Percentiles rank a stretch among this genome's conserved stretches.
phyloP scores from a whole-genome alignment of 495 filamentous ascomycete species.

The Aspergillus kassunensis region DNA sequence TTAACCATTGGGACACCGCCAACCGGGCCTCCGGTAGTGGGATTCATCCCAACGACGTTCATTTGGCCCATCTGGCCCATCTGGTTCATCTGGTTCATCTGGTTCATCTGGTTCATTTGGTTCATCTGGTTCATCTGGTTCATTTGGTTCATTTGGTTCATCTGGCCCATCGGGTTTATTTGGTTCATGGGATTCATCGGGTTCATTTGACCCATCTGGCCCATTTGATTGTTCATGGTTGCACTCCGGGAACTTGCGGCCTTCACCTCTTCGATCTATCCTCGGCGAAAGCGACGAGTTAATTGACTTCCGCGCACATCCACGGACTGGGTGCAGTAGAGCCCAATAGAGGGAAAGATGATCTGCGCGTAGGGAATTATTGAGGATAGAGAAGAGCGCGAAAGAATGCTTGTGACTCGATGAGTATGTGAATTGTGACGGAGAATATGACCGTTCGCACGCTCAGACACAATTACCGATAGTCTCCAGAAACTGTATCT shows the following conservation, averaged over 20 bases:
- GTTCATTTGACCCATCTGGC: too few species aligned
- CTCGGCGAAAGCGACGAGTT: constrained; percentile 23
- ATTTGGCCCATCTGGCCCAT: constrained; percentile 58
- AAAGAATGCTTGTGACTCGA: constrained; percentile 8
- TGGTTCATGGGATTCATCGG: too few species aligned
- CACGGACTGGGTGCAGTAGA: constrained; percentile 32
- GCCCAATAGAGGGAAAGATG: constrained; percentile 29
- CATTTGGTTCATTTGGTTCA: too few species aligned
- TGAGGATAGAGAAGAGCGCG: constrained; percentile 4
- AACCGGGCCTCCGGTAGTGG: constrained; percentile 57
- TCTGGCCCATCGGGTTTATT: too few species aligned
- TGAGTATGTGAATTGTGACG: neutral
- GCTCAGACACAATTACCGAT: constrained; percentile 12
- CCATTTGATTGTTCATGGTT: too few species aligned
- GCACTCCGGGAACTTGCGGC: constrained; percentile 35
- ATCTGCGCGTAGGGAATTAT: constrained; percentile 28
- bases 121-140: too few species aligned
- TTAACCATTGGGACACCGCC: constrained; percentile 70
- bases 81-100: neutral
- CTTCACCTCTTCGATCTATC: constrained; percentile 31
- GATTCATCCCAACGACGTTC: constrained; percentile 63
- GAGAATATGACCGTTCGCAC: constrained; percentile 7
- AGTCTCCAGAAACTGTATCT: constrained; percentile 11
- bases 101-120: neutral
- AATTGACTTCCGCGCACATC: constrained; percentile 32